A percentile compares a stretch with the other conserved stretches of the same genome.
phyloP scores from a whole-genome alignment of 768 basidiomycete species.

The Mycena rebaudengoi region DNA sequence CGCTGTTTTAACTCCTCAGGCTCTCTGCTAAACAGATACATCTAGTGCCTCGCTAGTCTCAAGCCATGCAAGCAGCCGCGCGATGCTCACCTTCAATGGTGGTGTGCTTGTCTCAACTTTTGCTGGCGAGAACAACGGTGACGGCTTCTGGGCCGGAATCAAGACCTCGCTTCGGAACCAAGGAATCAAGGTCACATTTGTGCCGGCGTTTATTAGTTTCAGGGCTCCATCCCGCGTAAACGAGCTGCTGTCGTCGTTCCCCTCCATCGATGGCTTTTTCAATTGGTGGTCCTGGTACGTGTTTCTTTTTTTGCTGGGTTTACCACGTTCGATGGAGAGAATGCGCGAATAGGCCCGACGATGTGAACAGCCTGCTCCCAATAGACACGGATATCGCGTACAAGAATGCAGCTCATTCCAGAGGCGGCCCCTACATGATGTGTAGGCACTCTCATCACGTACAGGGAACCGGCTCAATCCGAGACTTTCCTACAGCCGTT shows the following conservation, averaged over 20 bases:
- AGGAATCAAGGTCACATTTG: conserved; percentile 40
- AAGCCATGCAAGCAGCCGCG: conserved; percentile 39
- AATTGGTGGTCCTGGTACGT: conserved; percentile 45
- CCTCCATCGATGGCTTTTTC: conserved; percentile 42
- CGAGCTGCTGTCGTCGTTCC: conserved; percentile 31
- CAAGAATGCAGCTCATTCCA: conserved; percentile 23
- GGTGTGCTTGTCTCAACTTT: conserved; percentile 46
- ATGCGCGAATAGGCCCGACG: conserved; percentile 34
- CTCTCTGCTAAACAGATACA: not conserved
- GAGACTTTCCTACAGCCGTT: conserved; percentile 22
- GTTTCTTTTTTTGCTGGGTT: not conserved
- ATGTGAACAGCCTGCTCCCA: conserved; percentile 30
- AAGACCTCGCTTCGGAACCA: conserved; percentile 22
- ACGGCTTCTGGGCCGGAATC: conserved; percentile 30
- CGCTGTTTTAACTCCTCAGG: not conserved
- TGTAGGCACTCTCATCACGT: conserved; percentile 18
- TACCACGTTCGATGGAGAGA: too few species aligned
- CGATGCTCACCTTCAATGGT: conserved; percentile 36
- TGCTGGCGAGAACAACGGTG: conserved; percentile 44
- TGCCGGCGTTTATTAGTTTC: conserved; percentile 40
- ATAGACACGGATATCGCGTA: conserved; percentile 39
- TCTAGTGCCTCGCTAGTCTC: conserved; percentile 31
- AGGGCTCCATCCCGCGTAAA: conserved; percentile 31
- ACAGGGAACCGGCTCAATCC: not conserved
- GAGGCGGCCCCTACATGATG: conserved; percentile 40